Conservation (phyloP, 2,329 filamentous ascomycete genomes). For the Truncatella angustata region DNA sequence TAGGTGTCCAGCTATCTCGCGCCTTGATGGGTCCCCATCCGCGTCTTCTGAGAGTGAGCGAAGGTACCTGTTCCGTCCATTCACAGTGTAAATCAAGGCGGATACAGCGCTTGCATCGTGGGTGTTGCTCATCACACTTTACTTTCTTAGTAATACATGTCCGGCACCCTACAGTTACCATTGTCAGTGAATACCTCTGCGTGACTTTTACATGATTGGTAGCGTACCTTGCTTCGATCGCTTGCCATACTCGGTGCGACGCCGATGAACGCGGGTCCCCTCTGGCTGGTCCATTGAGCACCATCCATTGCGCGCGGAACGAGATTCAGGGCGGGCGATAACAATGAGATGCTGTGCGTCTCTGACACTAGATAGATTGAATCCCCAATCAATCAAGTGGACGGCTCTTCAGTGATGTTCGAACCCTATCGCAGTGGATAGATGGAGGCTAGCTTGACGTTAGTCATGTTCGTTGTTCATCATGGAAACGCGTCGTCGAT, state of each 20-base stretch:
- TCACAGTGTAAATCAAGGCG: not conserved
- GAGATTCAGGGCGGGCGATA: no score
- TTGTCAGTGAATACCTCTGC: not conserved
- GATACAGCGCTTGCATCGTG: not conserved
- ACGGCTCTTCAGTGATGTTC: no score
- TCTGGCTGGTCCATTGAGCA: not conserved
- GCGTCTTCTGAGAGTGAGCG: not conserved
- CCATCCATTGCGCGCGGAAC: no score
- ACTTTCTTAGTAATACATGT: constrained; percentile 6
- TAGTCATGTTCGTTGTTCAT: no score
- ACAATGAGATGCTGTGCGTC: no score
- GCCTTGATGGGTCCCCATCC: not conserved
- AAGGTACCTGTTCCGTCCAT: not conserved
- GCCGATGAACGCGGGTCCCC: not conserved
- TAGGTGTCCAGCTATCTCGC: not conserved
- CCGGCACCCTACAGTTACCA: not conserved
- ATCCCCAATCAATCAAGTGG: no score
- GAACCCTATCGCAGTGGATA: no score
- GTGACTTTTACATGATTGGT: not conserved
- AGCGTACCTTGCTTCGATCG: constrained; percentile 1
- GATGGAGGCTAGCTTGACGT: no score
- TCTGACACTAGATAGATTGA: no score
- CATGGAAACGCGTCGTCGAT: no score
- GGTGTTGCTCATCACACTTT: constrained; percentile 1
- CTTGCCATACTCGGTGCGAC: not conserved